Percentiles rank a stretch among this genome's conserved stretches.
Evolutionary conservation across 1,284 basidiomycete genomes (phyloP).

Genomic region (Ceratobasidium sp.): DNA sequence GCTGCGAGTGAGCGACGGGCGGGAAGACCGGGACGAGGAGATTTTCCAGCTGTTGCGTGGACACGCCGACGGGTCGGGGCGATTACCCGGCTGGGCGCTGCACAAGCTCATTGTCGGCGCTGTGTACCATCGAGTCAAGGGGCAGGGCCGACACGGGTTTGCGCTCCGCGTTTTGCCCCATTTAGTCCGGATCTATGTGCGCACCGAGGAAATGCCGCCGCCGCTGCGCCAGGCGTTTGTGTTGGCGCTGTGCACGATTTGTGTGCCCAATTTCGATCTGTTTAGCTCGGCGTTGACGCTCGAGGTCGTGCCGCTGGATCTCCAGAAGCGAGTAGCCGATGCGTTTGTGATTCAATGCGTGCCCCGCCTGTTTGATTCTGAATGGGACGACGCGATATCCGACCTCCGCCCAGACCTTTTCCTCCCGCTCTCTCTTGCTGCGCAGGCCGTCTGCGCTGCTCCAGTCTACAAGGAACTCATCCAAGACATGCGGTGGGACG

Average conservation of each 20-base stretch:
- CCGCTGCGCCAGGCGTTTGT: constrained; percentile 35
- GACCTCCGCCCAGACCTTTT: constrained; percentile 25
- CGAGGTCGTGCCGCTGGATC: constrained; percentile 36
- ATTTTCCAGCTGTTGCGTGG: constrained; percentile 9
- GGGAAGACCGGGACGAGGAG: constrained; percentile 35
- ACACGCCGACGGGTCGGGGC: constrained; percentile 27
- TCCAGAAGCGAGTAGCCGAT: constrained; percentile 34
- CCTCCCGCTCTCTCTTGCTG: constrained; percentile 30
- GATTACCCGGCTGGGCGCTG: constrained; percentile 33
- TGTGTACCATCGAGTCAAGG: constrained; percentile 35
- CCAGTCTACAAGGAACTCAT: constrained; percentile 40
- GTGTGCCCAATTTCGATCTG: constrained; percentile 34
- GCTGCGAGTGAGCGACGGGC: constrained; percentile 36
- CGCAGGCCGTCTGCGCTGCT: constrained; percentile 18
- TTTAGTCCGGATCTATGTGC: constrained; percentile 32
- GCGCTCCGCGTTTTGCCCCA: constrained; percentile 10
- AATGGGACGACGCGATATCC: constrained; percentile 23
- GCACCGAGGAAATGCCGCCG: constrained; percentile 39
- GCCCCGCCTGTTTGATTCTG: constrained; percentile 19
- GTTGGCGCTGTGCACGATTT: constrained; percentile 29
- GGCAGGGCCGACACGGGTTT: background rate
- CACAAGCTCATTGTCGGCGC: constrained; percentile 31
- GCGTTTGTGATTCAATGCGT: constrained; percentile 30
- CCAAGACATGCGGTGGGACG: constrained; percentile 42
- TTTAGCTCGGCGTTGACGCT: constrained; percentile 38